Evolutionary conservation across 1,139 yeast species (phyloP), one percentile per base, ranked within the genome.

Genomic region (Meyerozyma carpophila): DNA sequence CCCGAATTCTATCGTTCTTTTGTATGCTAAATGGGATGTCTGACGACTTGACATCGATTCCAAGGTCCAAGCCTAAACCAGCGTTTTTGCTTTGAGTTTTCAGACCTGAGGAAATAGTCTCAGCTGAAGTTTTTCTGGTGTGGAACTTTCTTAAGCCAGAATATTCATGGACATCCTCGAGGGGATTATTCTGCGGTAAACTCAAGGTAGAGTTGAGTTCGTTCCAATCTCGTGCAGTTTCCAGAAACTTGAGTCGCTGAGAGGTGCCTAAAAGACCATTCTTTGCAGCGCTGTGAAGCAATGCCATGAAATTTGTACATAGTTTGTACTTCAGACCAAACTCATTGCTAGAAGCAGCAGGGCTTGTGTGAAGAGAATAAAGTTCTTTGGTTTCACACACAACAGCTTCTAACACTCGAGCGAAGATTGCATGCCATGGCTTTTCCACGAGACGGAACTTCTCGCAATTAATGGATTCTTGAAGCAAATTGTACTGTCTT

Each of bases 11-110:
- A 43, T 67, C 66, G 27, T 59, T 55, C 44, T 67, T 67, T 37
- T 57, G 55, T 20, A 68, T 61, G 48, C 75, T 69, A 39, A 60
- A 58, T 1, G 75, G 75, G 5, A 66, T 60, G 9, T 56, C 47
- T 0, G 63, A 41, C 7, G 60, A 56, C 37, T 68, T 65, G 7
- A 70, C 58, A 32, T 56, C 70, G 4, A 70, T 44, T 9, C 71
- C 68, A n/a, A 70, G 56, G 50, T 69, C 70, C 31, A 70, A 56
- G 1, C 76, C 74, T 29, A 58, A 48, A 3, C 67, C 65, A 42
- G 21, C n/a, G 20, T 13, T 14, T 10, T 37, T 21, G 20, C 6
- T n/a, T 4, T n/a, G 20, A 13, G 34, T 3, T 14, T 29, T 29
- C n/a, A 29, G 3, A 3, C 32, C 32, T 3, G 32, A 11, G n/a